Evolutionary conservation across 805 yeast species (phyloP).

Genomic region (Schwanniomyces polymorphus): DNA sequence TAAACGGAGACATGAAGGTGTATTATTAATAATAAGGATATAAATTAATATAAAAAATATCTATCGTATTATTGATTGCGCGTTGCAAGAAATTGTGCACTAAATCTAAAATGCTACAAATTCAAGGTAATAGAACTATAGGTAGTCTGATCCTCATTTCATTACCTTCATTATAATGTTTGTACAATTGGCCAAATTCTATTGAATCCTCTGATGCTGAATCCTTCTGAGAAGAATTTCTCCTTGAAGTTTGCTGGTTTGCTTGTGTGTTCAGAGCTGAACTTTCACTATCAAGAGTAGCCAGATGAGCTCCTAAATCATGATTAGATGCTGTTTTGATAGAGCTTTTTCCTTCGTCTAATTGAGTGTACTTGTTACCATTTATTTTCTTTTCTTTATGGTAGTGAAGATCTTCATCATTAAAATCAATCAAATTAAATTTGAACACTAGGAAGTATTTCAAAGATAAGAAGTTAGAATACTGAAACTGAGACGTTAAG

Average conservation of each 20-base stretch:
- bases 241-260: too few species aligned
- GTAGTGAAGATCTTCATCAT: neutral
- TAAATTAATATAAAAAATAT: neutral
- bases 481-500: constrained; percentile 36
- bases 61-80: neutral
- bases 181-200: constrained; percentile 9
- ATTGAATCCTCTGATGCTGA: neutral
- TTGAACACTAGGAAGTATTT: constrained; percentile 35
- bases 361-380: neutral
- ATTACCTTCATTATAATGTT: constrained; percentile 23
- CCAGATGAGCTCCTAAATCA: neutral
- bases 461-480: constrained; percentile 34
- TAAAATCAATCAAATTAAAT: constrained; percentile 32
- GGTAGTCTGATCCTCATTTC: constrained; percentile 32
- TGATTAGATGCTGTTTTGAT: neutral
- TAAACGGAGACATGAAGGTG: neutral
- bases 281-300: neutral
- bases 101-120: neutral
- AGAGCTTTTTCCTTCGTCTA: neutral
- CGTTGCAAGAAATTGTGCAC: neutral
- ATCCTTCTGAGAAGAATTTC: neutral
- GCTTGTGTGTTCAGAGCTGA: neutral
- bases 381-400: neutral
- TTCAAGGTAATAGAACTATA: constrained; percentile 15
- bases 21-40: neutral